phyloP scores from a whole-genome alignment of 345 rosid genomes.

The Adansonia digitata region DNA sequence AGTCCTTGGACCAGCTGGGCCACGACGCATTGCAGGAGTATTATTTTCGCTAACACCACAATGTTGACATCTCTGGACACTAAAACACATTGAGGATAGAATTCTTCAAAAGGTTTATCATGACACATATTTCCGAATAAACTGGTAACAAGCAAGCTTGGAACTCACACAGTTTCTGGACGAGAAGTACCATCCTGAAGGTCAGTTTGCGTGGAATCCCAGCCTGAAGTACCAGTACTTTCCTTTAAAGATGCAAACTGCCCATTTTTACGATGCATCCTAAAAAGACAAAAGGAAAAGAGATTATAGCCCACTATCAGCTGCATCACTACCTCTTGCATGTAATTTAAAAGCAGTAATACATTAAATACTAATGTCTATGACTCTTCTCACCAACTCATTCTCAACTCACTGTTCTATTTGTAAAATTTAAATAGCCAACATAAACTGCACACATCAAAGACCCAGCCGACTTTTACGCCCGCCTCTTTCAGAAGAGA shows the following conservation, averaged over 20 bases:
- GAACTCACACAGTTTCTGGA: conserved; percentile 61
- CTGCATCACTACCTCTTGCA: not conserved
- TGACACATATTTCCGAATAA: conserved; percentile 10
- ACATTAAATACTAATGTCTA: not conserved
- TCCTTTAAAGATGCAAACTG: conserved; percentile 66
- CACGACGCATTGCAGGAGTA: conserved; percentile 84
- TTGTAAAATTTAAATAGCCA: not conserved
- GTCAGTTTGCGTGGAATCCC: conserved; percentile 49
- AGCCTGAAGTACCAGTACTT: conserved; percentile 40
- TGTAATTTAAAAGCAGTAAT: not conserved
- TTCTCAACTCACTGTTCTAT: not conserved
- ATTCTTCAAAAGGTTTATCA: conserved; percentile 4
- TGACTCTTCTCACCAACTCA: not conserved
- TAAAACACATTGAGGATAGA: conserved; percentile 21
- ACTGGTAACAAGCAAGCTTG: not conserved
- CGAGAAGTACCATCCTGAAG: conserved; percentile 39
- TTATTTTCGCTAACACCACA: conserved; percentile 66
- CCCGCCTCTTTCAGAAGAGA: not conserved
- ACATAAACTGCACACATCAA: not conserved
- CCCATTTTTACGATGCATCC: conserved; percentile 77
- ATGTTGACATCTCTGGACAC: conserved; percentile 56
- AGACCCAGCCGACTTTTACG: not conserved
- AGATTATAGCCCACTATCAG: not conserved
- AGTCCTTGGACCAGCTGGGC: conserved; percentile 82
- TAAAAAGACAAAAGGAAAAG: conserved; percentile 20